Base-by-base conservation (phyloP, 164 flowering plant genomes). In the Euptelea pleiosperma region DNA sequence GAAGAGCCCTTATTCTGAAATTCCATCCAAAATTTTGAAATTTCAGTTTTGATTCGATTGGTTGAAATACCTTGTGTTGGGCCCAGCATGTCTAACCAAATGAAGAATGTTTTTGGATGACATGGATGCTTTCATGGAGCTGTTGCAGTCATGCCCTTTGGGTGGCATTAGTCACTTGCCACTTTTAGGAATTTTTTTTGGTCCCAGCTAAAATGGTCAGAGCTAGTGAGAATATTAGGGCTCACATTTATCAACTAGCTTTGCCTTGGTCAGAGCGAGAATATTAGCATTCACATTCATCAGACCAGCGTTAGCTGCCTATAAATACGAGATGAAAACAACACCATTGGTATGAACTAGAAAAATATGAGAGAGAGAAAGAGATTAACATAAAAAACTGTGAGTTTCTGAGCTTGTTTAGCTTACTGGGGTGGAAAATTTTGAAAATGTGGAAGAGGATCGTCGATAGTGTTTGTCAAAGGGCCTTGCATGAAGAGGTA, bases 401-500 rank as follows among this genome's bases (percentile, higher is more conserved):
- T n/a, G n/a, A n/a, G n/a, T n/a, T n/a, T n/a, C n/a, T n/a, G n/a
- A n/a, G n/a, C n/a, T n/a, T n/a, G n/a, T n/a, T n/a, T n/a, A n/a
- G n/a, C n/a, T n/a, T n/a, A n/a, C n/a, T n/a, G n/a, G n/a, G n/a
- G n/a, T n/a, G n/a, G n/a, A n/a, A n/a, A n/a, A n/a, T n/a, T n/a
- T n/a, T n/a, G n/a, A n/a, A n/a, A n/a, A n/a, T n/a, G n/a, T n/a
- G n/a, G n/a, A n/a, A n/a, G n/a, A n/a, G n/a, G n/a, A n/a, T n/a
- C n/a, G n/a, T n/a, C n/a, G n/a, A n/a, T n/a, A n/a, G n/a, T n/a
- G n/a, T n/a, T 2, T 2, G 49, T 57, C 44, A 9, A 34, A 53
- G 57, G 70, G 74, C 50, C 67, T 70, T 64, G 65, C 80, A 61
- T 74, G 75, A 64, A 43, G 53, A 65, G 41, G 67, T 14, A 47